A percentile compares a stretch with the other conserved stretches of the same genome.
These are phyloP conservation scores for Hordeum pubiflorum DNA, from an alignment of 202 grass and related monocot species.

Conservation along the genomic window DNA sequence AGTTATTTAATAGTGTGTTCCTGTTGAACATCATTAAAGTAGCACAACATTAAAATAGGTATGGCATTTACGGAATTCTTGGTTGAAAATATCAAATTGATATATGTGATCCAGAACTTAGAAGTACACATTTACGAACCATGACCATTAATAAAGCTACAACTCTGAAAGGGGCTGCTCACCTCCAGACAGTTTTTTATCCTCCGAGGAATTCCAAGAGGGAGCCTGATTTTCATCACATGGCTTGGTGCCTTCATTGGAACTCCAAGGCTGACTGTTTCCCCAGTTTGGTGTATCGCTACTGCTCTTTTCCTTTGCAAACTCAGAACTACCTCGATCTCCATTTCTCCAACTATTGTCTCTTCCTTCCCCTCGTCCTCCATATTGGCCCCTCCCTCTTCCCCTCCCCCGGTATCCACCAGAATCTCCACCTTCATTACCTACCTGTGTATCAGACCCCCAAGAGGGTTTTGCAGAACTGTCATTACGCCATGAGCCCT, in stretches of 20 bases:
- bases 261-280: constrained; percentile 29
- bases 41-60: neutral
- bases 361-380: constrained; percentile 41
- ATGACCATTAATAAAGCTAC: neutral
- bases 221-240: constrained; percentile 32
- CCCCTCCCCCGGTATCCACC: constrained; percentile 39
- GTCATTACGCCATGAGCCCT: constrained; percentile 32
- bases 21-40: neutral
- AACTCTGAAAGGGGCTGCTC: constrained; percentile 14
- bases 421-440: constrained; percentile 37
- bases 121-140: neutral
- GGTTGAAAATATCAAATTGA: neutral
- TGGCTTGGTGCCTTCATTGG: constrained; percentile 26
- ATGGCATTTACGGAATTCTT: neutral
- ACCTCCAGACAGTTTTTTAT: constrained; percentile 35
- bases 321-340: constrained; percentile 31
- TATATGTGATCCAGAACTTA: neutral
- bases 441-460: constrained; percentile 31
- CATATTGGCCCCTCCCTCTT: constrained; percentile 52
- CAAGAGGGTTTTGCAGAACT: constrained; percentile 36
- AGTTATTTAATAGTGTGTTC: constrained; percentile 4
- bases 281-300: constrained; percentile 41
- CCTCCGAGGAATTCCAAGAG: constrained; percentile 28
- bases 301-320: constrained; percentile 32
- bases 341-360: constrained; percentile 40